phyloP scores from a whole-genome alignment of 2,329 filamentous ascomycete species.

The Aspergillus sp. region DNA sequence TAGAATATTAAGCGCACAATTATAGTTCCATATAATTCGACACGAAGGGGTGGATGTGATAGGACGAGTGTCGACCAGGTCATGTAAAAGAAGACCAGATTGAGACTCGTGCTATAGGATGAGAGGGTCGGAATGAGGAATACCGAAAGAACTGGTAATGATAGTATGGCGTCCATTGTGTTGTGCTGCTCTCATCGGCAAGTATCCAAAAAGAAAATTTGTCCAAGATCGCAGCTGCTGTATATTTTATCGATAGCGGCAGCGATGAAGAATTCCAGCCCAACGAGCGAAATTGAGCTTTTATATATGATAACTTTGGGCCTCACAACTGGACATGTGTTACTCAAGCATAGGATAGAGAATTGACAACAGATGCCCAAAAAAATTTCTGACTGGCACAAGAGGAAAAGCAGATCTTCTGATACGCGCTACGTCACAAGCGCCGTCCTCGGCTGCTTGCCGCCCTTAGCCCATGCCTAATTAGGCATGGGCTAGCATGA shows the following conservation, averaged over 20 bases:
- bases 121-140: constrained; percentile 37
- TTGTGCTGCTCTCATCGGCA: neutral
- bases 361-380: too few species aligned
- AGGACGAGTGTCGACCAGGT: constrained; percentile 81
- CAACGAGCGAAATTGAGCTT: too few species aligned
- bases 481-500: neutral
- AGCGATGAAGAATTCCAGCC: neutral
- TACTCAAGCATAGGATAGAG: too few species aligned
- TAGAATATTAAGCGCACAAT: constrained; percentile 64
- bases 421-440: constrained; percentile 15
- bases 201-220: too few species aligned
- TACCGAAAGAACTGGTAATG: constrained; percentile 23
- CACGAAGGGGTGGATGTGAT: constrained; percentile 64
- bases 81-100: constrained; percentile 82
- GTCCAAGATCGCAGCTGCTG: neutral
- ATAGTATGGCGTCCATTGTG: constrained; percentile 49
- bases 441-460: neutral
- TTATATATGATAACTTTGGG: too few species aligned
- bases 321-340: too few species aligned
- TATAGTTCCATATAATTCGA: constrained; percentile 67
- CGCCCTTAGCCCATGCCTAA: too few species aligned
- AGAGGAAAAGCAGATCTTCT: neutral
- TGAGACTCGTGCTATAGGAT: constrained; percentile 72
- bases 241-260: neutral
- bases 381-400: too few species aligned